Percentiles rank a stretch among this genome's conserved stretches.
These are phyloP conservation scores for Sporothrix schenckii DNA, from an alignment of 2,329 filamentous ascomycete species.

Conservation along the genomic window DNA sequence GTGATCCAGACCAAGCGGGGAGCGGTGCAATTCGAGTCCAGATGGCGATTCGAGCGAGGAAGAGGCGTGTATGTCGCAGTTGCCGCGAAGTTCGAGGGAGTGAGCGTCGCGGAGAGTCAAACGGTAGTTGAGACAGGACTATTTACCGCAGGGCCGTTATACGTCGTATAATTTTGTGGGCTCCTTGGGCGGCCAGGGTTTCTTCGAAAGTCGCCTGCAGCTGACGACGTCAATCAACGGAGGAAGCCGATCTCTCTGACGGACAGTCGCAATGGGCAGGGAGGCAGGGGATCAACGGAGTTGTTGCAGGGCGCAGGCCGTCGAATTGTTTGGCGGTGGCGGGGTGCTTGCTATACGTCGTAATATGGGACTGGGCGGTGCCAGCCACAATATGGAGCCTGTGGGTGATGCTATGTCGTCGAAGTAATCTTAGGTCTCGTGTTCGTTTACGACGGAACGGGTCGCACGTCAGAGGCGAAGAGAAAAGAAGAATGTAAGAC, in stretches of 20 bases:
- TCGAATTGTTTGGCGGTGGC: conserved; percentile 14
- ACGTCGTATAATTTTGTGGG: background rate
- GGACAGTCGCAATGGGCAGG: background rate
- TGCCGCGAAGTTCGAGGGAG: background rate
- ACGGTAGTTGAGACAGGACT: background rate
- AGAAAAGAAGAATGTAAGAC: background rate
- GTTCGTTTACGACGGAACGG: conserved; percentile 4
- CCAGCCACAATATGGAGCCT: conserved; percentile 9
- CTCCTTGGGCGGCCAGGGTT: background rate
- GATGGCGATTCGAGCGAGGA: background rate
- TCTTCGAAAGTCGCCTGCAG: conserved; percentile 4
- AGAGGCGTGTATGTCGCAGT: background rate
- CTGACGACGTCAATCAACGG: background rate
- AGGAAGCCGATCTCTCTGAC: background rate
- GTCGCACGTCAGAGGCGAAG: background rate
- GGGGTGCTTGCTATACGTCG: conserved; percentile 8
- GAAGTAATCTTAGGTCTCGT: conserved; percentile 19
- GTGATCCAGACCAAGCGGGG: background rate
- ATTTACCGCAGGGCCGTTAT: conserved; percentile 6
- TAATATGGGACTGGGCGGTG: background rate
- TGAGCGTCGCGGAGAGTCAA: background rate
- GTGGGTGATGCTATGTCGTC: conserved; percentile 23
- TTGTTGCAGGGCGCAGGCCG: background rate
- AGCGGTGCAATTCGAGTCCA: background rate
- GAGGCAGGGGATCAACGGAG: background rate